These are phyloP conservation scores for Phytophthora palmivora DNA, from an alignment of 352 stramenopile genomes.

Conservation along the genomic window DNA sequence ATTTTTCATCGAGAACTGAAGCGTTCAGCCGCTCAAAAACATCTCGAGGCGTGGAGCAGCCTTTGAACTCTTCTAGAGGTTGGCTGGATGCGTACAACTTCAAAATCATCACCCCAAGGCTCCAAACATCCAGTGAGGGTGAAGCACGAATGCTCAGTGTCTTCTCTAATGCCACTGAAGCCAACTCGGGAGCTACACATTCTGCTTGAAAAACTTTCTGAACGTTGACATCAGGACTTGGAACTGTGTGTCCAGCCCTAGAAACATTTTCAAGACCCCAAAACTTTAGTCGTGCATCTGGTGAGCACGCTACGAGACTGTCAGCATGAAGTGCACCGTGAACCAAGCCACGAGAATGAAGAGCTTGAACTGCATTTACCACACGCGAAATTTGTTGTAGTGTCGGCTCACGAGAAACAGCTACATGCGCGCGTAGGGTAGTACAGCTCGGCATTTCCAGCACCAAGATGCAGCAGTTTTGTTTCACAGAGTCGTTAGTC, in stretches of 20 bases:
- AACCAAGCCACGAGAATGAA: slow-evolving; percentile 59
- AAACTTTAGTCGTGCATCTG: slow-evolving; percentile 55
- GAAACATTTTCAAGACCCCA: slow-evolving; percentile 57
- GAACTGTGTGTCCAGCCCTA: slow-evolving; percentile 25
- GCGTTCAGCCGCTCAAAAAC: slow-evolving; percentile 45
- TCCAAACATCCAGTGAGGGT: slow-evolving; percentile 63
- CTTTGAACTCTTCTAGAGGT: slow-evolving; percentile 57
- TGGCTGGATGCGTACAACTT: slow-evolving; percentile 59
- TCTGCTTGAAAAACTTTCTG: slow-evolving; percentile 34
- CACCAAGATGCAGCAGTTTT: slow-evolving; percentile 61
- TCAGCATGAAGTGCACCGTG: slow-evolving; percentile 60
- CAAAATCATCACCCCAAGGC: slow-evolving; percentile 61
- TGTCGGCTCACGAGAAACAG: slow-evolving; percentile 41
- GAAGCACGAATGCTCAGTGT: slow-evolving; percentile 33
- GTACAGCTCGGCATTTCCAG: slow-evolving; percentile 48
- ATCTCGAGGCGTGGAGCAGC: slow-evolving; percentile 36
- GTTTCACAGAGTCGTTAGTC: slow-evolving; percentile 18
- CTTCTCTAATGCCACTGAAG: slow-evolving; percentile 39
- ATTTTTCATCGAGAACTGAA: slow-evolving; percentile 11
- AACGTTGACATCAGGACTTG: slow-evolving; percentile 14
- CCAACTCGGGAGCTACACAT: slow-evolving; percentile 59
- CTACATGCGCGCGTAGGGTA: slow-evolving; percentile 35
- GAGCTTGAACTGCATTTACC: slow-evolving; percentile 45
- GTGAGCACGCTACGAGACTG: slow-evolving; percentile 43
- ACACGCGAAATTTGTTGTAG: slow-evolving; percentile 48